Base-by-base conservation (phyloP, 2,329 filamentous ascomycete species). In the Aspergillus arachidicola region DNA sequence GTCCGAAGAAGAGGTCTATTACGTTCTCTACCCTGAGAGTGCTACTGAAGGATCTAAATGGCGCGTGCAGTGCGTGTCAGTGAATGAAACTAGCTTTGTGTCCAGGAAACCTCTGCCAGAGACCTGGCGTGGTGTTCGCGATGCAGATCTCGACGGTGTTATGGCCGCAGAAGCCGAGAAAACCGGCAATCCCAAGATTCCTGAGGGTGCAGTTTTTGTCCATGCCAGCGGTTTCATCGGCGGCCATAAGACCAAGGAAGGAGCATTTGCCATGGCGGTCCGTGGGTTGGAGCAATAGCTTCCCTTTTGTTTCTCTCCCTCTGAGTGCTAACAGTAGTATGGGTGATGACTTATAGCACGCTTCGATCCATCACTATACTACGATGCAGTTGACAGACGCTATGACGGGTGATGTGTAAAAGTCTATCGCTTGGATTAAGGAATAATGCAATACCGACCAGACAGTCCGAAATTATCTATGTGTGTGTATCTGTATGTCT, bases 191-290 rank as follows among this genome's bases (percentile, higher is more conserved):
- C 68, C 72, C 41, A 76, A 78, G 62, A 75, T 79, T 14, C 75
- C 77, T 7, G 76, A 76, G 50, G 81, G 94, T 7, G 89, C 92
- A 66, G 89, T 99, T 32, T 99, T 99, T 76, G 91, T 97, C 34
- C 95, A 99, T 76, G 94, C 94, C 4, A 90, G 91, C 59, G 95
- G 95, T 32, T 99, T 99, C 81, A 98, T 98, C 74, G 95, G 95
- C 21, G 95, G 95, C 2, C 96, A 97, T 80, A 90, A 91, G 84
- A 96, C 91, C 0, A 95, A 91, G 72, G 92, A 96, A 65, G 95
- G 95, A 34, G 94, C 89, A 30, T 86, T 92, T 76, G 87, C 89
- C 62, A 96, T 98, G 93, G 93, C 94, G 58, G 70, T 74, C 48
- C 73, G 76, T 61, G 76, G 78, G 56, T 66, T 81, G 64, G 76